Conservation (phyloP, 208 protist species). For the Trypanosomatidae sp. region DNA sequence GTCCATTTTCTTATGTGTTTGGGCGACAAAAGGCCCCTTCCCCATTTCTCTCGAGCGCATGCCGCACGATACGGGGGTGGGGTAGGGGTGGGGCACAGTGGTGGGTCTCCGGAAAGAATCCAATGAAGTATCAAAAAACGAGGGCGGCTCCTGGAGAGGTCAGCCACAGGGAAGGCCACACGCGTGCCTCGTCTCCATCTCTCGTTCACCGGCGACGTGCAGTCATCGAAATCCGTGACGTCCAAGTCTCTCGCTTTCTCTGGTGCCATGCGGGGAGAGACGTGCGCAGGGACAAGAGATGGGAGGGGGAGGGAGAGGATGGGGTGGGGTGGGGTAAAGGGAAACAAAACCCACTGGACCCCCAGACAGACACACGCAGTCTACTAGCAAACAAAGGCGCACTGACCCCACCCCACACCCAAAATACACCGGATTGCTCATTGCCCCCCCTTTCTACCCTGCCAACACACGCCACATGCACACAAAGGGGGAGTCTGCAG, state of each 20-base stretch:
- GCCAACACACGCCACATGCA: background rate
- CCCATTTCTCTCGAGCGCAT: background rate
- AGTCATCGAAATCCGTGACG: background rate
- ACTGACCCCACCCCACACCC: background rate
- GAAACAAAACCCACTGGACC: background rate
- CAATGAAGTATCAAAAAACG: background rate
- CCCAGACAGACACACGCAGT: too few relatives aligned
- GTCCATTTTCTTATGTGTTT: background rate
- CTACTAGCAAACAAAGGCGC: background rate
- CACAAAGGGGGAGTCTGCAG: background rate
- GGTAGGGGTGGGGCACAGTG: background rate
- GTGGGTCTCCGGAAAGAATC: background rate
- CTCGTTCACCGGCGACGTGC: background rate
- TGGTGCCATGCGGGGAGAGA: background rate
- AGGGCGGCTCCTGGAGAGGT: background rate
- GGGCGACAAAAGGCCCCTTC: background rate
- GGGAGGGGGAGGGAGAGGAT: background rate
- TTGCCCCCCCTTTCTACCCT: background rate
- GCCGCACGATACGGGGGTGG: background rate
- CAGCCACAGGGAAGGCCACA: background rate
- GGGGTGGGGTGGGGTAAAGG: background rate
- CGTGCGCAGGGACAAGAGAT: background rate
- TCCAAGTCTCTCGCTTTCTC: background rate
- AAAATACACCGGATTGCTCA: background rate
- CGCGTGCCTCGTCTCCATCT: background rate